These are phyloP conservation scores for Petunia axillaris DNA, from an alignment of 257 asterid species.

Conservation along the genomic window DNA sequence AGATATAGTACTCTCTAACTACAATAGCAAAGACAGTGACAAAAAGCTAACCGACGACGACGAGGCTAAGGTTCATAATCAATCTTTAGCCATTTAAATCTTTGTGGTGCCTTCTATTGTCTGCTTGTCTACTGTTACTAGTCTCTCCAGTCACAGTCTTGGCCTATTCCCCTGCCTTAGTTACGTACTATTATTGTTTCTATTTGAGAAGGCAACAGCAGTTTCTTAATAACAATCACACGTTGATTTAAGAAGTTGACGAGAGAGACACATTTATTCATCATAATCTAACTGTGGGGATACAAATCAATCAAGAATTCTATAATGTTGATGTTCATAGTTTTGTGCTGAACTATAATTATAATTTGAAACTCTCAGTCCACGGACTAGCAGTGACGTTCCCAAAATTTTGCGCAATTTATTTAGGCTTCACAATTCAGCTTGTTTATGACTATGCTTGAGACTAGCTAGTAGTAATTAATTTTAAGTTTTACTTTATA, in stretches of 20 bases:
- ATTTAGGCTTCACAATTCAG: no score
- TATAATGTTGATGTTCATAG: background rate
- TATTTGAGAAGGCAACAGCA: background rate
- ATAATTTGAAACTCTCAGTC: no score
- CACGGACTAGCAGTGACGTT: no score
- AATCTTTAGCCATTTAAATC: background rate
- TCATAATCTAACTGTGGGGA: background rate
- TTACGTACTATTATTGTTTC: background rate
- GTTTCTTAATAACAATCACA: background rate
- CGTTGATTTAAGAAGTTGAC: slow-evolving; percentile 2
- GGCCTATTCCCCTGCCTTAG: no score
- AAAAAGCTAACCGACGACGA: no score
- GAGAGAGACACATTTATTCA: slow-evolving; percentile 14
- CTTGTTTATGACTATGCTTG: no score
- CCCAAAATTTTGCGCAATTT: no score
- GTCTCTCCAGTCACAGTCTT: background rate
- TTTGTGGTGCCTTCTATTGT: background rate
- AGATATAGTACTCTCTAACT: no score
- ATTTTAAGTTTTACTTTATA: no score
- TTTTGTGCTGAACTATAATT: no score
- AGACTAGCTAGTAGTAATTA: no score
- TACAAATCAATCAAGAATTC: background rate
- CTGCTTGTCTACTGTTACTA: slow-evolving; percentile 1
- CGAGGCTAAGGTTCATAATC: background rate
- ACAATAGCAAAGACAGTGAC: no score